Base-by-base conservation (phyloP, 2,329 filamentous ascomycete species). In the Fusarium sp. region DNA sequence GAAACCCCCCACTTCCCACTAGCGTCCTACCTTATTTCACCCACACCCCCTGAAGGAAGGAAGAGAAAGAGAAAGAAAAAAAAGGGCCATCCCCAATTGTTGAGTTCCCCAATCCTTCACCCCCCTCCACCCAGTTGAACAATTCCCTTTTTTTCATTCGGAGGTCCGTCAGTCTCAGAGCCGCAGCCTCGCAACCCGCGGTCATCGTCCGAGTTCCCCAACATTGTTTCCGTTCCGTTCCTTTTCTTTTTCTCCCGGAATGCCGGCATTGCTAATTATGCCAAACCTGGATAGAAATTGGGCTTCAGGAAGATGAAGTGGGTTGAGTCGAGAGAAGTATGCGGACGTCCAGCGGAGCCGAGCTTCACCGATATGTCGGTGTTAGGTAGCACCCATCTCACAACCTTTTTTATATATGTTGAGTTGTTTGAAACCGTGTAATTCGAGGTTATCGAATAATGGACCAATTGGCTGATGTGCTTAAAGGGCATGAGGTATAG, bases 31-130 rank as follows among this genome's bases (percentile, higher is more conserved):
- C 67, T 70, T 68, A 69, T 46, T 68, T 69, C 22, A 55, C 32
- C 17, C 66, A 68, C 55, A 30, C 57, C 66, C 57, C 47, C 47
- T 22, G 33, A 9, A 24, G 14, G 20, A 35, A 41, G 26, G 3
- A 30, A 30, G 32, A 8, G 46, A 15, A 19, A 13, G 22, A 49
- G 22, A 22, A 22, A 22, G 22, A 51, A 58, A 66, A 69, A 70
- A 24, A 55, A 53, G 50, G 57, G 19, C 46, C 70, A 71, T 67
- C 74, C 74, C 74, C 74, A 75, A 75, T 75, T 75, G 74, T 75
- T 75, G 74, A 75, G 74, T 73, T 67, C 61, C 67, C 61, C 71
- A 71, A 71, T 67, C 70, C 56, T 40, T 30, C 47, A 32, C 19
- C 40, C 56, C 22, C 28, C 28, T 45, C 68, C 67, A 22, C 14